phyloP scores from a whole-genome alignment of 2,329 filamentous ascomycete species.

The Arthrobotrys megalospora region DNA sequence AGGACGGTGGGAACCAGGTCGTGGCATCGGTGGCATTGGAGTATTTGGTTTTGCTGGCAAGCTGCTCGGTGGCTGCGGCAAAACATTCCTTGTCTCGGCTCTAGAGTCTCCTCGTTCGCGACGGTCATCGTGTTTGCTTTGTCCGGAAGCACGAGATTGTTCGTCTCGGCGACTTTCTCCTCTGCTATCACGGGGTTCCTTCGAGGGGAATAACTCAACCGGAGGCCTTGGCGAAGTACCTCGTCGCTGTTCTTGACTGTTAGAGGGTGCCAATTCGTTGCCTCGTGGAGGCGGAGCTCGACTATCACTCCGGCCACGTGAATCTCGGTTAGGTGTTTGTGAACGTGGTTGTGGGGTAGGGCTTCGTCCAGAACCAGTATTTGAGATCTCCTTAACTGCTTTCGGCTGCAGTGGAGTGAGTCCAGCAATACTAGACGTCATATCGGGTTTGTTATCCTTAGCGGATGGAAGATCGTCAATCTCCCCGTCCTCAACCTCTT shows the following conservation, averaged over 20 bases:
- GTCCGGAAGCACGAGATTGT: constrained; percentile 18
- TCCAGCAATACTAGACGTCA: constrained; percentile 41
- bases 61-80: constrained; percentile 58
- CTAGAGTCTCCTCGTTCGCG: constrained; percentile 54
- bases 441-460: constrained; percentile 40
- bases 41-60: constrained; percentile 57
- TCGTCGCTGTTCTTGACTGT: constrained; percentile 49
- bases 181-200: constrained; percentile 24
- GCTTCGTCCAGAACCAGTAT: constrained; percentile 33
- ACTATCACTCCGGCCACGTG: constrained; percentile 54
- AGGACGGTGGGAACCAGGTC: constrained; percentile 47
- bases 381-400: constrained; percentile 44
- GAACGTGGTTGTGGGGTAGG: constrained; percentile 45
- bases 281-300: constrained; percentile 43
- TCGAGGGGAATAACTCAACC: constrained; percentile 47
- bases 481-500: constrained; percentile 64
- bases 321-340: constrained; percentile 43
- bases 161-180: constrained; percentile 38
- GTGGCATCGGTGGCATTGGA: constrained; percentile 53
- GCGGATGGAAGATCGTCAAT: constrained; percentile 63
- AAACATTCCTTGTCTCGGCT: constrained; percentile 34
- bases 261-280: constrained; percentile 35
- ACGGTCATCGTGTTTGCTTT: constrained; percentile 53
- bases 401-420: constrained; percentile 39
- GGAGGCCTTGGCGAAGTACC: constrained; percentile 43